Evolutionary conservation across 495 filamentous ascomycete species (phyloP).

Genomic region (Daldinia loculata): DNA sequence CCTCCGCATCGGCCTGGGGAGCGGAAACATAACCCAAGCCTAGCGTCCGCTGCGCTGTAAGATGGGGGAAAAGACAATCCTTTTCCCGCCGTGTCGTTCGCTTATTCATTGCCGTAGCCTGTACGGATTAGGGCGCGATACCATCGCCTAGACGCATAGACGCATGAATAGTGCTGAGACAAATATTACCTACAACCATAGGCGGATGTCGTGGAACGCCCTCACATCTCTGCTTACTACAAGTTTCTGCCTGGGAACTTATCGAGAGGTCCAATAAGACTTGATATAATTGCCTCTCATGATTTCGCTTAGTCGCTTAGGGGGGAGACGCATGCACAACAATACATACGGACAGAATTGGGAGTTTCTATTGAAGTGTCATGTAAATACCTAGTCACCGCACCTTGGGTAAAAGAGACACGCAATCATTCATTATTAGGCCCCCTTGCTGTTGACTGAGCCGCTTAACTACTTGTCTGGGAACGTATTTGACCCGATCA

Average conservation of each 20-base stretch:
- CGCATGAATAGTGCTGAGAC: constrained; percentile 24
- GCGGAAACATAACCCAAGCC: constrained; percentile 9
- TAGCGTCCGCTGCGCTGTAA: constrained; percentile 37
- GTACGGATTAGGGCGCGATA: constrained; percentile 5
- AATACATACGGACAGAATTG: not conserved
- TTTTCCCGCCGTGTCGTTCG: constrained; percentile 29
- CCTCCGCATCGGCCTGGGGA: constrained; percentile 35
- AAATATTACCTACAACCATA: constrained; percentile 39
- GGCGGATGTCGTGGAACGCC: constrained; percentile 36
- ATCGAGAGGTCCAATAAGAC: constrained; percentile 25
- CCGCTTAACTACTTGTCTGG: constrained; percentile 3
- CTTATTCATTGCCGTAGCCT: constrained; percentile 14
- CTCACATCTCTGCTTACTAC: constrained; percentile 34
- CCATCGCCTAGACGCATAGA: constrained; percentile 2
- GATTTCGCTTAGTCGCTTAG: constrained; percentile 30
- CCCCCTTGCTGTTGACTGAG: constrained; percentile 9
- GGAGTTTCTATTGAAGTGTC: constrained; percentile 1
- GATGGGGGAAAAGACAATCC: constrained; percentile 4
- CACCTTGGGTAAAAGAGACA: constrained; percentile 6
- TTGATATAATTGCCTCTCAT: constrained; percentile 13
- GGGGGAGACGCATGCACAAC: constrained; percentile 13
- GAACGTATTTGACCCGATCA: constrained; percentile 11
- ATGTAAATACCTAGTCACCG: not conserved
- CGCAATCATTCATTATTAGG: constrained; percentile 28
- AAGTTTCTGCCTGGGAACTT: not conserved